phyloP scores from a whole-genome alignment of 2,329 filamentous ascomycete genomes.

The Colletotrichum sp. region DNA sequence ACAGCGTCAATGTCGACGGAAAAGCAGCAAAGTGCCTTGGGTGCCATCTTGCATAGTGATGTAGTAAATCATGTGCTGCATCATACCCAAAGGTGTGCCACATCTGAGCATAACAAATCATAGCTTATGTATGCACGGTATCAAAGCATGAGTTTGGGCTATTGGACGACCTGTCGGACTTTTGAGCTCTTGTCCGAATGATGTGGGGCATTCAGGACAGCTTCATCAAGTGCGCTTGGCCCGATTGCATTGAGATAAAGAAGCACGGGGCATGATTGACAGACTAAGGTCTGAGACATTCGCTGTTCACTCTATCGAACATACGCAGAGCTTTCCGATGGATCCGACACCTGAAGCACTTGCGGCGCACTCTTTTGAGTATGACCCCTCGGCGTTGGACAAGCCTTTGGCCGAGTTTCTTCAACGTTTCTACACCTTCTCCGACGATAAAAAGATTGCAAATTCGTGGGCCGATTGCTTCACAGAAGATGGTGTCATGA shows the following conservation, averaged over 20 bases:
- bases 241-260: background rate
- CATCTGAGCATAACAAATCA: background rate
- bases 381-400: background rate
- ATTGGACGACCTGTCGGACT: background rate
- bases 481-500: background rate
- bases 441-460: background rate
- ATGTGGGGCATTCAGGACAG: background rate
- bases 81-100: background rate
- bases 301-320: background rate
- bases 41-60: background rate
- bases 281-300: background rate
- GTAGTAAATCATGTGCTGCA: background rate
- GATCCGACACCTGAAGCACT: background rate
- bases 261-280: background rate
- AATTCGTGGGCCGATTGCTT: background rate
- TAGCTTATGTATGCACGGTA: background rate
- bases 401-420: background rate
- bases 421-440: background rate
- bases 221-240: background rate
- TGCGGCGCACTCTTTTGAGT: background rate
- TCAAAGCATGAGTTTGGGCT: background rate
- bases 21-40: background rate
- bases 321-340: background rate
- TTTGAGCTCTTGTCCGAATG: background rate
- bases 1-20: slow-evolving; percentile 75